phyloP scores from a whole-genome alignment of 2,329 filamentous ascomycete genomes.

The Cercospora sp. region DNA sequence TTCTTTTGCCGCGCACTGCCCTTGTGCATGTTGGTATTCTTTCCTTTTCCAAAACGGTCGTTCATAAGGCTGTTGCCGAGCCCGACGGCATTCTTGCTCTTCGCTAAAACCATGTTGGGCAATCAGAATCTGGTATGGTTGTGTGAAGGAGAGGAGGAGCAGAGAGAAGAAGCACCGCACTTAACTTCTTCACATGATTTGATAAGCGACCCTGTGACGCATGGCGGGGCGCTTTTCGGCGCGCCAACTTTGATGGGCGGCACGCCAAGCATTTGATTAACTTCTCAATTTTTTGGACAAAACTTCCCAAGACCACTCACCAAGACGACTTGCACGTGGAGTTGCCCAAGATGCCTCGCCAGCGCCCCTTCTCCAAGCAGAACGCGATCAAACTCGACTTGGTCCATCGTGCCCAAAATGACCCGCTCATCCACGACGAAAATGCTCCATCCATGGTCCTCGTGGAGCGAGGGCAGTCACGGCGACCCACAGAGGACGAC shows the following conservation, averaged over 20 bases:
- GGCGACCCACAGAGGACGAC: constrained; percentile 29
- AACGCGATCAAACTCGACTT: constrained; percentile 89
- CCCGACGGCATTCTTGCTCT: constrained; percentile 92
- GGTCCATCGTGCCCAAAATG: constrained; percentile 94
- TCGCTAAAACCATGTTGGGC: constrained; percentile 68
- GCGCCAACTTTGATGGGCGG: constrained; percentile 9
- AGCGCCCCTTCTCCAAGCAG: constrained; percentile 86
- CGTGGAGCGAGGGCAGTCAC: constrained; percentile 57
- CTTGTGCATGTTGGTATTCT: constrained; percentile 78
- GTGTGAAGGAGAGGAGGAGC: constrained; percentile 6
- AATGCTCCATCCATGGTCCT: constrained; percentile 88
- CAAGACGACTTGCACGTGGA: background rate
- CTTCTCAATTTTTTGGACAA: background rate
- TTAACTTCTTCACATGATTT: constrained; percentile 17
- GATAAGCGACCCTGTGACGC: constrained; percentile 18
- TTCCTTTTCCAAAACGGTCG: constrained; percentile 93
- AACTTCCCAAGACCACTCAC: background rate
- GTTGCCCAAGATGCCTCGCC: constrained; percentile 64
- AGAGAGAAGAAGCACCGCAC: constrained; percentile 14
- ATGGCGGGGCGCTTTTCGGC: constrained; percentile 4
- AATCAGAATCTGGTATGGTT: constrained; percentile 18
- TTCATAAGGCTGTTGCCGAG: constrained; percentile 99
- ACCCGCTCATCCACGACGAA: constrained; percentile 92
- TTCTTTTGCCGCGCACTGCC: constrained; percentile 61
- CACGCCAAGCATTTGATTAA: background rate